phyloP scores from a whole-genome alignment of 192 early-diverging fungal genomes.

The Phlyctochytrium bullatum region DNA sequence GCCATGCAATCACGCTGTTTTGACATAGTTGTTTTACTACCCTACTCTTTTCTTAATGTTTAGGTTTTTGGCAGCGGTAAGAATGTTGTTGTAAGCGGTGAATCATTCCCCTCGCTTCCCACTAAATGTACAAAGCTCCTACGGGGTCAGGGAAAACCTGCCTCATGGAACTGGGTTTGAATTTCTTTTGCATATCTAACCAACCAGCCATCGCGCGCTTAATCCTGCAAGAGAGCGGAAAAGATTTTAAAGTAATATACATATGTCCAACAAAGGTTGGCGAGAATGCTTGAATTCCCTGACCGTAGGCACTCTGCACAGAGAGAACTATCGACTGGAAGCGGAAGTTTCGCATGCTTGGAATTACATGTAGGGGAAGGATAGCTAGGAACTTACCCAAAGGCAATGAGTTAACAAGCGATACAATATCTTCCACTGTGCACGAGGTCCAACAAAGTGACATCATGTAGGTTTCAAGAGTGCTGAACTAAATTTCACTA shows the following conservation, averaged over 20 bases:
- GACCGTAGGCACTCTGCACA: constrained; percentile 56
- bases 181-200: neutral
- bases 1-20: constrained; percentile 45
- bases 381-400: neutral
- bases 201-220: constrained; percentile 35
- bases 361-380: constrained; percentile 32
- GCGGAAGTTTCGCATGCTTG: constrained; percentile 49
- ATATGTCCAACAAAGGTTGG: constrained; percentile 61
- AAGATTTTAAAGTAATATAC: constrained; percentile 55
- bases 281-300: neutral
- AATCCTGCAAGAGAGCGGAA: constrained; percentile 24
- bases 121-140: constrained; percentile 47
- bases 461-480: constrained; percentile 36
- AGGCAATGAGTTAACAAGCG: constrained; percentile 67
- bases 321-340: constrained; percentile 64
- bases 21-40: constrained; percentile 39
- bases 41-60: neutral
- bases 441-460: constrained; percentile 45
- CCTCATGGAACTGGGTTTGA: constrained; percentile 58
- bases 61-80: constrained; percentile 33
- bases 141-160: constrained; percentile 70
- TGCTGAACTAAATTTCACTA: constrained; percentile 12
- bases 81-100: constrained; percentile 48
- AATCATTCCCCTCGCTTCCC: constrained; percentile 1
- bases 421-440: constrained; percentile 44